Evolutionary conservation across 2,329 filamentous ascomycete species (phyloP).

Genomic region (Curvularia lunata): DNA sequence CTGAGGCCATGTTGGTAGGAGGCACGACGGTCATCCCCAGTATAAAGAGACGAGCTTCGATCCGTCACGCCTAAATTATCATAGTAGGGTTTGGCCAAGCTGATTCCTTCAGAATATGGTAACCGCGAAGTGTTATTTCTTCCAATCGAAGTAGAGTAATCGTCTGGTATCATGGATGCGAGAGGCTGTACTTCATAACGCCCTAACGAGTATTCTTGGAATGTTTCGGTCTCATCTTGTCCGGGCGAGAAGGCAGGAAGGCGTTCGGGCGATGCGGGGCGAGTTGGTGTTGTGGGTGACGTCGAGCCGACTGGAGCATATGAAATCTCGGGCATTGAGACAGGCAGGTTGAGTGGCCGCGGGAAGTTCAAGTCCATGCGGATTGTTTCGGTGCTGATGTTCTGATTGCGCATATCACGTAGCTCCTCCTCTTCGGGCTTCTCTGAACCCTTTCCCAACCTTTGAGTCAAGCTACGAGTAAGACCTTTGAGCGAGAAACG

Average conservation of each 20-base stretch:
- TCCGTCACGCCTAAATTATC: conserved; percentile 41
- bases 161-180: conserved; percentile 41
- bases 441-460: conserved; percentile 27
- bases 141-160: conserved; percentile 30
- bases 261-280: conserved; percentile 12
- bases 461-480: conserved; percentile 38
- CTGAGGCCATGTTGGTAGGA: conserved; percentile 32
- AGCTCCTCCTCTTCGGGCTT: conserved; percentile 30
- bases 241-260: conserved; percentile 15
- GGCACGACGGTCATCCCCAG: conserved; percentile 27
- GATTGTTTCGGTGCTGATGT: conserved; percentile 16
- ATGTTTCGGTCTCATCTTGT: conserved; percentile 15
- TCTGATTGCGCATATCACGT: conserved; percentile 26
- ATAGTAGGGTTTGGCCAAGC: conserved; percentile 32
- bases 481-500: conserved; percentile 43
- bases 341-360: conserved; percentile 30
- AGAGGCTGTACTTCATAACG: conserved; percentile 25
- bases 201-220: conserved; percentile 3
- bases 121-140: conserved; percentile 16
- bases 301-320: conserved; percentile 29
- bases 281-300: conserved; percentile 28
- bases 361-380: conserved; percentile 27
- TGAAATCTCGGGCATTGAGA: conserved; percentile 21
- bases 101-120: conserved; percentile 19
- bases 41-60: conserved; percentile 43